Percentiles rank a stretch among this genome's conserved stretches.
phyloP scores from a whole-genome alignment of 2,329 filamentous ascomycete species.

The Ophiostoma quercus region DNA sequence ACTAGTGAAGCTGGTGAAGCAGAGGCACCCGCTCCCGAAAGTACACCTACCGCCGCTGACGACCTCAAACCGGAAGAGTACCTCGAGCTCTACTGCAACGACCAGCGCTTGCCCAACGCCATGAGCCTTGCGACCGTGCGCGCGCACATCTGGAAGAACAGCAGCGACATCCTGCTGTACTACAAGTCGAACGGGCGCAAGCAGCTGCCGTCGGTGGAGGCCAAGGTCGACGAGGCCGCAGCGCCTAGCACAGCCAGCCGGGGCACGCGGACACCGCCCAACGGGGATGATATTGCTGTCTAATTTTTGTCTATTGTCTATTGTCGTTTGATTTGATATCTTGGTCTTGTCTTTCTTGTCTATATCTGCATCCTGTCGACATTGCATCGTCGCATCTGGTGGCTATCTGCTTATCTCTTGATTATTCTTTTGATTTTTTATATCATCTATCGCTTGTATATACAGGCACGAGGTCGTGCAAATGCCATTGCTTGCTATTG shows the following conservation, averaged over 20 bases:
- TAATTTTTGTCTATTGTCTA: neutral
- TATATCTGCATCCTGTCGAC: neutral
- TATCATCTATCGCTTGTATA: constrained; percentile 12
- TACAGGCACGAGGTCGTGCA: constrained; percentile 6
- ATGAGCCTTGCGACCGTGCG: constrained; percentile 94
- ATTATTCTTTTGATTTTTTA: neutral
- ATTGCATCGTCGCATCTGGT: neutral
- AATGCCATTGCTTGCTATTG: constrained; percentile 13
- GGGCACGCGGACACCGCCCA: neutral
- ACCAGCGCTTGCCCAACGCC: constrained; percentile 69
- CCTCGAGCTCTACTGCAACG: constrained; percentile 89
- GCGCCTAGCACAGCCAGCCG: neutral
- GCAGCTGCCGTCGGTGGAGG: constrained; percentile 42
- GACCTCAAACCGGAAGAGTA: constrained; percentile 81
- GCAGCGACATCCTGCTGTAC: constrained; percentile 83
- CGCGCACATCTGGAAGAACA: constrained; percentile 88
- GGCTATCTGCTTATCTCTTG: neutral
- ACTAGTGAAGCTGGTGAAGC: no score
- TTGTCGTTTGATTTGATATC: neutral
- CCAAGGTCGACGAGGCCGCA: neutral
- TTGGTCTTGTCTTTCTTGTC: neutral
- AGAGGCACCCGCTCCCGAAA: no score
- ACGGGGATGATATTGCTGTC: neutral
- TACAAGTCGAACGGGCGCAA: constrained; percentile 92
- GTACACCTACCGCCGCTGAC: constrained; percentile 34